Evolutionary conservation across 805 yeast genomes (phyloP).

Genomic region (Saccharomyces eubayanus): DNA sequence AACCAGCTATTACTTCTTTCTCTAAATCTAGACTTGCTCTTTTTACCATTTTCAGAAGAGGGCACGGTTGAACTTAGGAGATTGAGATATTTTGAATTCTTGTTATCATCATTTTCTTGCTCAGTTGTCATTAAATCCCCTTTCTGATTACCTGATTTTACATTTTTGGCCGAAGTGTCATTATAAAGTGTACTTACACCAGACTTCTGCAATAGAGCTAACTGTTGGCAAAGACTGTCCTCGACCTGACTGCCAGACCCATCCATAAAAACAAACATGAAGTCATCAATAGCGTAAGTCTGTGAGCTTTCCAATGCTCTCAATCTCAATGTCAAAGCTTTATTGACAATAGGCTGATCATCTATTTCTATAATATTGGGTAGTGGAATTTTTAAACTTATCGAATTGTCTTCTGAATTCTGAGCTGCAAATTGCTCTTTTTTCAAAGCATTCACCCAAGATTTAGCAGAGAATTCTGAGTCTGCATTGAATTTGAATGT

Average conservation of each 20-base stretch:
- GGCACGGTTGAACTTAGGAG: background rate
- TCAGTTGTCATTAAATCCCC: background rate
- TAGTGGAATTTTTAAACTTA: constrained; percentile 68
- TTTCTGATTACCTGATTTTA: background rate
- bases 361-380: constrained; percentile 57
- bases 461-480: constrained; percentile 58
- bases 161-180: background rate
- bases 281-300: constrained; percentile 55
- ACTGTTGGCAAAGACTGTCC: constrained; percentile 32
- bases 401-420: constrained; percentile 56
- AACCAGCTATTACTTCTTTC: background rate
- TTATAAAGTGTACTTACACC: constrained; percentile 3
- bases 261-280: constrained; percentile 59
- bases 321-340: constrained; percentile 49
- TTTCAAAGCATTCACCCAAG: constrained; percentile 70
- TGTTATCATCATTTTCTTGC: background rate
- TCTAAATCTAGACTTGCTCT: background rate
- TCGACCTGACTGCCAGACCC: constrained; percentile 36
- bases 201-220: constrained; percentile 6
- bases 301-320: constrained; percentile 50
- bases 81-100: background rate
- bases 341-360: constrained; percentile 46
- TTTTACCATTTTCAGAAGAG: background rate
- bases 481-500: constrained; percentile 67
- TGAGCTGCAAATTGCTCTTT: constrained; percentile 70